Conservation (phyloP, 805 yeast species). For the Candida tammaniensis region DNA sequence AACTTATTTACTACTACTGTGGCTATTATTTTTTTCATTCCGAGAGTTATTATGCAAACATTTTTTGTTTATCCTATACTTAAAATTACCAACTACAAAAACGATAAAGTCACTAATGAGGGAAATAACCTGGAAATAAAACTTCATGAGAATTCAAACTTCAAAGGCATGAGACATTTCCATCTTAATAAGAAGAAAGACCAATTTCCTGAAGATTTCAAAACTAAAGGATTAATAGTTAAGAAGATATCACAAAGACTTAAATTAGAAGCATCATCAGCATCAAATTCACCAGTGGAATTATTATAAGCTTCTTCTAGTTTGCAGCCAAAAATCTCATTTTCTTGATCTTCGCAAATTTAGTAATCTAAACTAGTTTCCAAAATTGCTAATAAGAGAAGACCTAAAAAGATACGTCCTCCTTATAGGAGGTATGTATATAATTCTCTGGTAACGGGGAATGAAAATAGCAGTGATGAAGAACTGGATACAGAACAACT, state of each 20-base stretch:
- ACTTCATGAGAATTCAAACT: slow-evolving; percentile 1
- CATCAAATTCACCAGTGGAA: background rate
- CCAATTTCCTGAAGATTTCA: slow-evolving; percentile 1
- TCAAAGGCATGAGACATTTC: slow-evolving; percentile 14
- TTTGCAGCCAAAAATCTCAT: too few relatives aligned
- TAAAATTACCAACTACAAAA: too few relatives aligned
- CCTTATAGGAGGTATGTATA: slow-evolving; percentile 76
- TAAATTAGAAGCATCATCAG: background rate
- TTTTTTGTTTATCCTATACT: slow-evolving; percentile 15
- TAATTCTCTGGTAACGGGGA: slow-evolving; percentile 33
- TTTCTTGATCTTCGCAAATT: background rate
- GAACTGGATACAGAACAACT: slow-evolving; percentile 17
- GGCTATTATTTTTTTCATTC: slow-evolving; percentile 18
- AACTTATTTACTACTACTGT: slow-evolving; percentile 13
- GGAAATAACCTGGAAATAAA: background rate
- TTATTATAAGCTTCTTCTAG: too few relatives aligned
- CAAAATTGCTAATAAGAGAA: slow-evolving; percentile 79
- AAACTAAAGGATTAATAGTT: slow-evolving; percentile 3
- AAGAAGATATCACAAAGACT: background rate
- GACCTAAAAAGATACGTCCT: slow-evolving; percentile 80
- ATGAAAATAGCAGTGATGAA: slow-evolving; percentile 24
- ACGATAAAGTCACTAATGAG: too few relatives aligned
- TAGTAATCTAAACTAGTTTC: slow-evolving; percentile 1
- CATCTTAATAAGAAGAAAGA: slow-evolving; percentile 6
- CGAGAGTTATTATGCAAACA: slow-evolving; percentile 18